Evolutionary conservation across 2,329 filamentous ascomycete species (phyloP), one percentile per base, ranked within the genome.

Genomic region (Ceratocystis lukuohia): DNA sequence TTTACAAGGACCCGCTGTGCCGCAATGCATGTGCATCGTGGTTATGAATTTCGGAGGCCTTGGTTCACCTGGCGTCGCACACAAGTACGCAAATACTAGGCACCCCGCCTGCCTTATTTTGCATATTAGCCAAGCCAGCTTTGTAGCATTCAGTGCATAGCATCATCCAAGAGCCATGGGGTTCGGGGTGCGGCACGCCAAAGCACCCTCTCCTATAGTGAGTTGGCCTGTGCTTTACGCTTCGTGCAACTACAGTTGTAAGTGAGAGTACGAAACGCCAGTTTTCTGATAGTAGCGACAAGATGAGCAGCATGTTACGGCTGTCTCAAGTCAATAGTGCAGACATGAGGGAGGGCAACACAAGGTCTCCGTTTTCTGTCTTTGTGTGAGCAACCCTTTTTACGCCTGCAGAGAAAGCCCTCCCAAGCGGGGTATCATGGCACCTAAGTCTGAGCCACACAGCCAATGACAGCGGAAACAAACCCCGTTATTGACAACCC

Each of bases 191-290:
- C 22, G 53, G 53, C 53, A 15, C 53, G 53, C 53, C 53, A 57
- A 57, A 37, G 53, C 53, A n/a, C 53, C 53, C 2, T 57, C 12
- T n/a, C 15, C 17, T 15, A 17, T 50, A 10, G 17, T 57, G 28
- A 28, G 28, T 28, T 28, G 53, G 53, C 53, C 28, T 57, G 53
- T 57, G 53, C 53, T 57, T 37, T 57, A 57, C 28, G 53, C 53
- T 57, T 57, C 25, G 25, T 57, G 17, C 25, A 57, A 57, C 53
- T 57, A 33, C 53, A 57, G 15, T 17, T 33, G 25, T 57, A 17
- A 3, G 48, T 15, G 6, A 8, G 46, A 22, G n/a, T 17, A 48
- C 45, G 17, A 50, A 50, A 20, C 7, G n/a, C n/a, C 46, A 50
- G n/a, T 50, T 22, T 10, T 41, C 8, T 10, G 37, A 41, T 41